A percentile compares a stretch with the other conserved stretches of the same genome.
Evolutionary conservation across 192 early-diverging fungal genomes (phyloP).

Genomic region (Backusella psychrophila): DNA sequence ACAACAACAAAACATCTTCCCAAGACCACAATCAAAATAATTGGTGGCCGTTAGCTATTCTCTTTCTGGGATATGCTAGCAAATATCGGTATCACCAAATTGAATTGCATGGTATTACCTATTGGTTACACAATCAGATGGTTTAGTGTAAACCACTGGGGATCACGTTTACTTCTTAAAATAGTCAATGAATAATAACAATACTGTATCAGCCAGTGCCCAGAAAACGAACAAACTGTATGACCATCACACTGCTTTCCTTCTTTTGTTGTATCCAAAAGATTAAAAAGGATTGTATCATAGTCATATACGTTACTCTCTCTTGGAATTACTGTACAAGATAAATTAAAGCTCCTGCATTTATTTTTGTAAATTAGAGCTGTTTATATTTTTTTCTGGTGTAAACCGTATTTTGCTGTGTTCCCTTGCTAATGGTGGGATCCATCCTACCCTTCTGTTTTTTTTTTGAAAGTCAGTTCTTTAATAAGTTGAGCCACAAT

Average conservation of each 20-base stretch:
- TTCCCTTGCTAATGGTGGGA: neutral
- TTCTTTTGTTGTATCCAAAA: neutral
- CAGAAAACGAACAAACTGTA: neutral
- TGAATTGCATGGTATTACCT: neutral
- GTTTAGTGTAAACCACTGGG: slow-evolving; percentile 1
- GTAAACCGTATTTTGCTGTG: neutral
- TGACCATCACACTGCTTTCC: neutral
- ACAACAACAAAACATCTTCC: neutral
- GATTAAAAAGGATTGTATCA: neutral
- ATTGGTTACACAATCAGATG: neutral
- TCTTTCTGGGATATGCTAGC: neutral
- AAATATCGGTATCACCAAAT: neutral
- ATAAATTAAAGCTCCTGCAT: neutral
- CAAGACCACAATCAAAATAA: neutral
- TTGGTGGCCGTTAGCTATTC: neutral
- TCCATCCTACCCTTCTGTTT: neutral
- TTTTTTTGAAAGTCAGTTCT: slow-evolving; percentile 6
- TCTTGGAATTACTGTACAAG: neutral
- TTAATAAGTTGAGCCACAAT: neutral
- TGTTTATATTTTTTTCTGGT: neutral
- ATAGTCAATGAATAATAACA: neutral
- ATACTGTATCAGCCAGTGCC: neutral
- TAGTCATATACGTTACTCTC: neutral
- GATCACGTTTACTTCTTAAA: neutral
- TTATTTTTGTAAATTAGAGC: neutral